Evolutionary conservation across 371 early-diverging fungal species (phyloP).

Genomic region (Rhizopus stolonifer): DNA sequence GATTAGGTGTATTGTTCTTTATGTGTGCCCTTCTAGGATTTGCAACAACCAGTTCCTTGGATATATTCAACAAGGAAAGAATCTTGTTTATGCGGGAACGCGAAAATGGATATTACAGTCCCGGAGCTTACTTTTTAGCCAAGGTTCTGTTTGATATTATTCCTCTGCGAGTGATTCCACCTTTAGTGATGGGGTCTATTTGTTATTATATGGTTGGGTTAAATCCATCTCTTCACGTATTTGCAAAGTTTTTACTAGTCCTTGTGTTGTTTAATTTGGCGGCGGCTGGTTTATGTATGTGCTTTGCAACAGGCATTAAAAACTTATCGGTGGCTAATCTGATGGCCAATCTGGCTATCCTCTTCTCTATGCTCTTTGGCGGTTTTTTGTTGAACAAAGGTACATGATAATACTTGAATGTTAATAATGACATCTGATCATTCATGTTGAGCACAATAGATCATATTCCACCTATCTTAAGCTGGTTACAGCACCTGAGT

Average conservation of each 20-base stretch:
- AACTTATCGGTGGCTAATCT: constrained; percentile 78
- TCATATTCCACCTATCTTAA: constrained; percentile 43
- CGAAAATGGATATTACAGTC: constrained; percentile 80
- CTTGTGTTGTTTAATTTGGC: constrained; percentile 81
- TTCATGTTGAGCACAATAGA: constrained; percentile 21
- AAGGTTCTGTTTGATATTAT: constrained; percentile 81
- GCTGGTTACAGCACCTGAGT: constrained; percentile 76
- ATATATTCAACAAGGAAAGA: constrained; percentile 69
- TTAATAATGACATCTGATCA: too few relatives aligned
- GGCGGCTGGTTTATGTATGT: constrained; percentile 77
- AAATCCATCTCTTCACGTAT: constrained; percentile 54
- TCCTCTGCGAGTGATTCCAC: constrained; percentile 81
- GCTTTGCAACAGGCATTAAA: constrained; percentile 70
- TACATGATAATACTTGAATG: not conserved
- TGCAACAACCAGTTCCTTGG: constrained; percentile 69
- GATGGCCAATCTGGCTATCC: constrained; percentile 72
- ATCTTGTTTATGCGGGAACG: constrained; percentile 79
- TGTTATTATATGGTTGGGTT: constrained; percentile 86
- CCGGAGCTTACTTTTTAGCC: constrained; percentile 69
- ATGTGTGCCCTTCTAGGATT: constrained; percentile 83
- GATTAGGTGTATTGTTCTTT: constrained; percentile 80
- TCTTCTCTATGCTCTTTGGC: constrained; percentile 89
- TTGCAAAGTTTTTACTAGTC: constrained; percentile 78
- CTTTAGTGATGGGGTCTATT: constrained; percentile 80
- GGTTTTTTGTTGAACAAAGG: constrained; percentile 86